Evolutionary conservation across 2,329 filamentous ascomycete species (phyloP).

Genomic region (Trichoderma asperellum): DNA sequence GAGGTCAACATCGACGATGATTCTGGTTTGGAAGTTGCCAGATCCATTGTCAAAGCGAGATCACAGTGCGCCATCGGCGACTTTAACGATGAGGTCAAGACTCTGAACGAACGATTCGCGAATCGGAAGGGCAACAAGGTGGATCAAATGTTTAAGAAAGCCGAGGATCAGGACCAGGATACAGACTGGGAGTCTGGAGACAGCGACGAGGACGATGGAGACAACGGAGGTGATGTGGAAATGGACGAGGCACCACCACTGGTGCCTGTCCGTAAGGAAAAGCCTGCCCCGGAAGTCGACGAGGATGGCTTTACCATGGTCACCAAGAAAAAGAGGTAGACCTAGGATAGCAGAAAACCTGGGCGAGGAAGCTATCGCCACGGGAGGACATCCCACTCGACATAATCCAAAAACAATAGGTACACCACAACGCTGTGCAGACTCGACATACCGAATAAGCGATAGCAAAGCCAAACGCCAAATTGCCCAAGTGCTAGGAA

Average conservation of each 20-base stretch:
- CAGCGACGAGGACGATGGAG: conserved; percentile 62
- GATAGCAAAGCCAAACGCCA: conserved; percentile 41
- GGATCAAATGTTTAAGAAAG: conserved; percentile 57
- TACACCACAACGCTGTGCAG: conserved; percentile 26
- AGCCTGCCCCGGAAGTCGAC: conserved; percentile 71
- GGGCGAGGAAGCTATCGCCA: background rate
- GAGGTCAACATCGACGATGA: conserved; percentile 92
- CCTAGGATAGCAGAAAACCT: conserved; percentile 30
- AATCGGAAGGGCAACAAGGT: conserved; percentile 64
- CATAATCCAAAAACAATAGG: conserved; percentile 28
- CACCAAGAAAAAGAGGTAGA: conserved; percentile 66
- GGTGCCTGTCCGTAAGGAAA: conserved; percentile 62
- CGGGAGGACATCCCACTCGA: background rate
- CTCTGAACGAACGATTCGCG: conserved; percentile 65
- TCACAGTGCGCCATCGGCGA: conserved; percentile 67
- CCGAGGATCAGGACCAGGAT: conserved; percentile 60
- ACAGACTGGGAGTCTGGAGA: conserved; percentile 65
- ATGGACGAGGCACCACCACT: conserved; percentile 72
- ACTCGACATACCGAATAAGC: conserved; percentile 26
- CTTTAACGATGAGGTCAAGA: conserved; percentile 64
- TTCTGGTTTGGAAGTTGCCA: conserved; percentile 73
- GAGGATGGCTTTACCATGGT: conserved; percentile 83
- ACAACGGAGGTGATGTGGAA: conserved; percentile 61
- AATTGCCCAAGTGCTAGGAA: conserved; percentile 35
- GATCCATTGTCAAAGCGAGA: conserved; percentile 70